phyloP scores from a whole-genome alignment of 768 basidiomycete species.

The Mycena galopus region DNA sequence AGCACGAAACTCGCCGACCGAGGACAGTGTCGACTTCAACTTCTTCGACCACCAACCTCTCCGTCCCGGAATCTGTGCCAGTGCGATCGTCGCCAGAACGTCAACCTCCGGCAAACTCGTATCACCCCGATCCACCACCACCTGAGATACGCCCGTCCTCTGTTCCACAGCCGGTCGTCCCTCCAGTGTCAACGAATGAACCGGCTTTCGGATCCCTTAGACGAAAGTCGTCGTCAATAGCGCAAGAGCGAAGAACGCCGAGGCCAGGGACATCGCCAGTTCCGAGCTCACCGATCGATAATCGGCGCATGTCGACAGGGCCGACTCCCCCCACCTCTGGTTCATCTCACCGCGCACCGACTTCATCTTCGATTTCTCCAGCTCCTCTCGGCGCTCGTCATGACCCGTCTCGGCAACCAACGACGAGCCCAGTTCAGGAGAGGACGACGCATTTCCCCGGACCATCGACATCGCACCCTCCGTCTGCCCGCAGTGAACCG shows the following conservation, averaged over 20 bases:
- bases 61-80: neutral
- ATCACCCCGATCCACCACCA: slow-evolving; percentile 1
- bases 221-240: neutral
- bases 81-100: slow-evolving; percentile 14
- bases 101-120: neutral
- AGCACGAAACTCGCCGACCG: neutral
- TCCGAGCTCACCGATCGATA: neutral
- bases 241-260: neutral
- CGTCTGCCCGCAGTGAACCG: neutral
- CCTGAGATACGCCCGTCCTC: neutral
- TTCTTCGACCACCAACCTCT: neutral
- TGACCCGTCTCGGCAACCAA: neutral
- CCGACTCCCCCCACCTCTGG: neutral
- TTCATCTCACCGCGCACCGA: neutral
- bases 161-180: neutral
- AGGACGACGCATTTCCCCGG: neutral
- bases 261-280: neutral
- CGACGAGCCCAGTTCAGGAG: neutral
- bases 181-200: neutral
- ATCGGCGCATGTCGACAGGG: neutral
- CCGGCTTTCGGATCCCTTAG: slow-evolving; percentile 12
- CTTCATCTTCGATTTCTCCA: neutral
- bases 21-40: neutral
- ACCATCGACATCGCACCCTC: neutral
- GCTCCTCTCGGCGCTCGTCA: neutral